These are phyloP conservation scores for Pseudogymnoascus sp. DNA, from an alignment of 2,329 filamentous ascomycete species.

Conservation along the genomic window DNA sequence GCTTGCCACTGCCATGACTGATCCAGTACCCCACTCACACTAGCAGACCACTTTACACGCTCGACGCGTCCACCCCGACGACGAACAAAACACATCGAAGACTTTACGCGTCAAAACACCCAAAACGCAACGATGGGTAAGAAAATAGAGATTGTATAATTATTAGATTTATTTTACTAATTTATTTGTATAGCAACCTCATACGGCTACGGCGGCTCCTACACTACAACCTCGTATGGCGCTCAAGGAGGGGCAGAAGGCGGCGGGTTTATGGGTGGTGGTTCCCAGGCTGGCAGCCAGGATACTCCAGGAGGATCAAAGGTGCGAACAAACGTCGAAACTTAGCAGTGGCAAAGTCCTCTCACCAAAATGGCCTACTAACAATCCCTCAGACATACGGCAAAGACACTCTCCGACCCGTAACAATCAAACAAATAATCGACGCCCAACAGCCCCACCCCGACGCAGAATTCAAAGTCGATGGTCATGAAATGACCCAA, in stretches of 20 bases:
- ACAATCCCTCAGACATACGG: constrained; percentile 38
- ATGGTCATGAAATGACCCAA: constrained; percentile 61
- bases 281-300: constrained; percentile 53
- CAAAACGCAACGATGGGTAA: constrained; percentile 16
- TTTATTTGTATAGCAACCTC: constrained; percentile 17
- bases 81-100: constrained; percentile 1
- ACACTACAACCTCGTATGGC: constrained; percentile 31
- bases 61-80: constrained; percentile 14
- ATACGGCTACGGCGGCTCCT: constrained; percentile 24
- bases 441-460: constrained; percentile 71
- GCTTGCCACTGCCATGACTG: constrained; percentile 2
- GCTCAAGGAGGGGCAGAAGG: constrained; percentile 50
- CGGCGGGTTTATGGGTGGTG: constrained; percentile 53
- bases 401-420: constrained; percentile 82
- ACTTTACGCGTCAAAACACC: constrained; percentile 2
- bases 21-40: neutral
- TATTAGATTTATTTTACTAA: neutral
- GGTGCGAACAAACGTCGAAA: constrained; percentile 24
- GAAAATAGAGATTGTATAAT: neutral
- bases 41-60: constrained; percentile 15
- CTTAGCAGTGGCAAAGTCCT: constrained; percentile 12
- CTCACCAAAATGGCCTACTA: neutral
- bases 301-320: constrained; percentile 37
- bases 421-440: constrained; percentile 91
- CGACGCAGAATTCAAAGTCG: constrained; percentile 73